Evolutionary conservation across 768 basidiomycete species (phyloP).

Genomic region (Kwoniella dendrophila): DNA sequence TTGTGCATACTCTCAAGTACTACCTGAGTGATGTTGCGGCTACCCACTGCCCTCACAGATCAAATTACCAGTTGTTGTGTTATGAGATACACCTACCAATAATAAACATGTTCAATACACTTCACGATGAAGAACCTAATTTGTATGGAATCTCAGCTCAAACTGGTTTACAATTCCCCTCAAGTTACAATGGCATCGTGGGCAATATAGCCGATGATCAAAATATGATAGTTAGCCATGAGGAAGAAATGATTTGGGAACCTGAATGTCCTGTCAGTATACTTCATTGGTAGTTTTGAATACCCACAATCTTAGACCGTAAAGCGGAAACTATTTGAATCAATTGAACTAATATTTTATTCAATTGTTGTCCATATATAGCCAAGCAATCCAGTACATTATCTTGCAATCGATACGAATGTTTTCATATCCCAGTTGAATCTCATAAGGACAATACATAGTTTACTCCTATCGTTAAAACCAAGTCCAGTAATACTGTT

Average conservation of each 20-base stretch:
- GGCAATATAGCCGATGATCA: not conserved
- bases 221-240: conserved; percentile 6
- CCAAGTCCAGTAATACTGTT: conserved; percentile 22
- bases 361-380: not conserved
- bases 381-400: conserved; percentile 15
- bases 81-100: no score
- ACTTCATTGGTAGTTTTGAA: not conserved
- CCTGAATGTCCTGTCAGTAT: conserved; percentile 16
- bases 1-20: no score
- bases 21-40: no score
- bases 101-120: no score
- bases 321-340: not conserved
- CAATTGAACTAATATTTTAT: not conserved
- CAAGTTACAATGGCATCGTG: no score
- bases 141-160: no score
- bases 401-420: conserved; percentile 45
- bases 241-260: conserved; percentile 31
- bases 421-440: conserved; percentile 36
- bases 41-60: no score
- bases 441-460: conserved; percentile 20
- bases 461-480: conserved; percentile 6
- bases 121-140: no score
- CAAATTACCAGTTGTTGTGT: no score
- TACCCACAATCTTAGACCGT: not conserved
- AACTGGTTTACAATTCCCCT: no score